These are phyloP conservation scores for Omphalotus guepiniiformis DNA, from an alignment of 768 basidiomycete species.

Conservation along the genomic window DNA sequence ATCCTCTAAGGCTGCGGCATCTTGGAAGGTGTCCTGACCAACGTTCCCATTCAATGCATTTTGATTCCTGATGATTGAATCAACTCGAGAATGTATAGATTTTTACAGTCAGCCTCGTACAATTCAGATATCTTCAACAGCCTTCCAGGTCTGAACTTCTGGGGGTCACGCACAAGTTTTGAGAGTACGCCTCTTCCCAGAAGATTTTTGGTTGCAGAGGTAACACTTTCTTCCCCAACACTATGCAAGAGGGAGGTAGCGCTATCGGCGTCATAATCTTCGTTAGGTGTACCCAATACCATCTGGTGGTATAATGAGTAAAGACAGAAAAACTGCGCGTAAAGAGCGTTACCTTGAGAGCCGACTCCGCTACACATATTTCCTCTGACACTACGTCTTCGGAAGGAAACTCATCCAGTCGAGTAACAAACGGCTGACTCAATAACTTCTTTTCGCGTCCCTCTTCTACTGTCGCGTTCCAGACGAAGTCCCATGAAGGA, in stretches of 20 bases:
- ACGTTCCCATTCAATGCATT: conserved; percentile 63
- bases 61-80: conserved; percentile 65
- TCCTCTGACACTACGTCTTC: conserved; percentile 31
- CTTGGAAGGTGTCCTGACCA: conserved; percentile 61
- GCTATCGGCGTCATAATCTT: conserved; percentile 57
- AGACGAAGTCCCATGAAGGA: conserved; percentile 70
- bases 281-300: conserved; percentile 69
- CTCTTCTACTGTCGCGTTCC: conserved; percentile 69
- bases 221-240: conserved; percentile 53
- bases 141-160: conserved; percentile 66
- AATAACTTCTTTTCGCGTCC: conserved; percentile 67
- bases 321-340: neutral
- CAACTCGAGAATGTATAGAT: too few relatives aligned
- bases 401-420: conserved; percentile 29
- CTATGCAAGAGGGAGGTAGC: conserved; percentile 55
- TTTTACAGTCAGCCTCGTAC: conserved; percentile 27
- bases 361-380: conserved; percentile 57
- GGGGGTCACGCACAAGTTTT: conserved; percentile 58
- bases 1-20: conserved; percentile 63
- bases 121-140: conserved; percentile 72
- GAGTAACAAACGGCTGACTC: conserved; percentile 49
- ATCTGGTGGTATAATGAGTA: conserved; percentile 45
- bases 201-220: conserved; percentile 54
- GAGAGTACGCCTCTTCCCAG: conserved; percentile 63
- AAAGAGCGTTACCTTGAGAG: conserved; percentile 53